Conservation (phyloP, 2,329 filamentous ascomycete species). For the Emmonsia crescens region DNA sequence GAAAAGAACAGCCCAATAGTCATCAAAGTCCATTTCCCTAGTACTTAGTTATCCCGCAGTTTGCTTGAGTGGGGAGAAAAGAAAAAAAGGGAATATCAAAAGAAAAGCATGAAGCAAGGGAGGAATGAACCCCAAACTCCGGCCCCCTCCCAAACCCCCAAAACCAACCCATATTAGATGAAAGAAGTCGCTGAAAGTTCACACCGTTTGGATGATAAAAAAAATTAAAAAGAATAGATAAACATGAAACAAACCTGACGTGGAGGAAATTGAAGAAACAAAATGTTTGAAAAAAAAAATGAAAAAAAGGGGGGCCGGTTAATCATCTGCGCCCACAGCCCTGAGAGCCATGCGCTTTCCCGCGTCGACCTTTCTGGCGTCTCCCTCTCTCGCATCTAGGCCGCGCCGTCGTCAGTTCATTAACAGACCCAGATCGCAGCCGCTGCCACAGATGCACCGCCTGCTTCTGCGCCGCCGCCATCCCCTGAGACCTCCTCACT, state of each 20-base stretch:
- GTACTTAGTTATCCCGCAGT: not conserved
- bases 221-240: not conserved
- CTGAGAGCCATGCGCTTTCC: not conserved
- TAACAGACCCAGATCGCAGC: not conserved
- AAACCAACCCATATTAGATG: not conserved
- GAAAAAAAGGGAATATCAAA: not conserved
- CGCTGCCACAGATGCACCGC: conserved; percentile 12
- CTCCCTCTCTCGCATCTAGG: not conserved
- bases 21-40: not conserved
- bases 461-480: conserved; percentile 26
- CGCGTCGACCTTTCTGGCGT: not conserved
- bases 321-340: not conserved
- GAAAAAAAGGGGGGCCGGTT: too few species aligned
- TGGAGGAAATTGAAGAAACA: not conserved
- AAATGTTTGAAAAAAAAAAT: too few species aligned
- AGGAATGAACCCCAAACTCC: not conserved
- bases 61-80: not conserved
- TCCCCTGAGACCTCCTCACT: conserved; percentile 18
- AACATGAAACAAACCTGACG: not conserved
- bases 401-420: not conserved
- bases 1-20: not conserved
- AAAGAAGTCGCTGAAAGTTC: not conserved
- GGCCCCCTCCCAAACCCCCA: not conserved
- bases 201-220: not conserved
- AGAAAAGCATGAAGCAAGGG: not conserved